Percentiles rank a stretch among this genome's conserved stretches.
phyloP scores from a whole-genome alignment of 345 rosid species.

The Corchorus capsularis region DNA sequence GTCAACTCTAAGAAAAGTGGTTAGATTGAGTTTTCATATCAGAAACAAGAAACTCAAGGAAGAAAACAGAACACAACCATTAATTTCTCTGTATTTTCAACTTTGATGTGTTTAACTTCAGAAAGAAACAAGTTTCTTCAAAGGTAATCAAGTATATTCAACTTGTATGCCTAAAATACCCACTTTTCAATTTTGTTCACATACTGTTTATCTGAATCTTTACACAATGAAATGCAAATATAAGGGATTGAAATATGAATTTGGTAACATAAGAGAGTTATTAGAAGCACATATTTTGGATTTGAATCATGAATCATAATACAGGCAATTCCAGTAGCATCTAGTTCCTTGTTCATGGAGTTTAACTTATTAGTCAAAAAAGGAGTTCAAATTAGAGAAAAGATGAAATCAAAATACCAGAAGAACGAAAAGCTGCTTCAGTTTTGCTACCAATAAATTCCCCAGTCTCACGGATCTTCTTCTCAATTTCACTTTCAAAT shows the following conservation, averaged over 20 bases:
- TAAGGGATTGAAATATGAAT: no score
- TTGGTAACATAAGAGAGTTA: no score
- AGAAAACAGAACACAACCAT: neutral
- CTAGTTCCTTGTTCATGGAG: neutral
- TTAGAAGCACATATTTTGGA: no score
- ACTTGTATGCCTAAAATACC: no score
- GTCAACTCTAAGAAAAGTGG: no score
- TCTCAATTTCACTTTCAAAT: constrained; percentile 60
- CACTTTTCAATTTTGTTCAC: no score
- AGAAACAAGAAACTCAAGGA: neutral
- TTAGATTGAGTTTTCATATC: neutral
- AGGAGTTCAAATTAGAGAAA: neutral
- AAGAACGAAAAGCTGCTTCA: constrained; percentile 52
- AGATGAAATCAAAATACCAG: constrained; percentile 37
- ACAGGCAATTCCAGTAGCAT: neutral
- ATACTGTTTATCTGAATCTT: no score
- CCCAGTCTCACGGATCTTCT: constrained; percentile 72
- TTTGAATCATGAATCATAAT: neutral
- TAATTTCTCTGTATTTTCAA: neutral
- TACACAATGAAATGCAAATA: no score
- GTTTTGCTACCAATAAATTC: constrained; percentile 52
- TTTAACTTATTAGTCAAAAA: neutral
- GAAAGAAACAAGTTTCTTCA: no score
- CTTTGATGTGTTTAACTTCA: no score
- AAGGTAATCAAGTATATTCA: no score